Evolutionary conservation across 805 yeast species (phyloP), one percentile per base, ranked within the genome.

Genomic region (Saccharomycopsis lassenensis): DNA sequence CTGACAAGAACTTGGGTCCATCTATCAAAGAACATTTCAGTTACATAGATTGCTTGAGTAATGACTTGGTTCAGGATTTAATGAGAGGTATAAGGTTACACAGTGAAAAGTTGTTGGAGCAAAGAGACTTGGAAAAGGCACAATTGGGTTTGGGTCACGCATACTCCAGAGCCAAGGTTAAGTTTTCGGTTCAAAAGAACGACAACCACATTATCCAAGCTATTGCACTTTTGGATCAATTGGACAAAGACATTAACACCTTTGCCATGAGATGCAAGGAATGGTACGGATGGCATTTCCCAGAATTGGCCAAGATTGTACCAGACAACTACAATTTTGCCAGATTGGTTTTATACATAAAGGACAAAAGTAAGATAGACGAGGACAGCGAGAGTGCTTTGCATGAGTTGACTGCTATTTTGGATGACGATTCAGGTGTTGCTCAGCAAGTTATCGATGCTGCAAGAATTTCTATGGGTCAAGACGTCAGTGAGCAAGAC

Each of bases 241-340:
- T 91, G 54, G 98, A 91, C 66, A 93, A 93, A 67, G 98, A 91
- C 59, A 81, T 91, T 62, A 91, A 91, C 70, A 87, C 95, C 43
- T 91, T 83, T 60, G 79, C 95, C 41, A 86, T 86, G 96, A 77
- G 96, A 64, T 91, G 82, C 48, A 84, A 86, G 67, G 96, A 86
- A 65, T 86, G 96, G 96, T 86, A 86, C 65, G 94, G 95, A 52
- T 86, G 96, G 96, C 96, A 86, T 60, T 86, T 91, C 77, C 96
- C 96, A 41, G 96, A 86, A 67, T 74, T 86, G 64, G 91, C 93
- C 52, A 83, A 81, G 64, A 72, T 87, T 52, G 93, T 83, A 36
- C 75, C 84, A 49, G 95, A 87, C 62, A 86, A 85, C 70, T 82
- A 81, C 67, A 65, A 69, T 46, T 87, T 71, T 61, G 95, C 96